Evolutionary conservation across 768 basidiomycete species (phyloP), one percentile per base, ranked within the genome.

Genomic region (Leccinum truebloodii): DNA sequence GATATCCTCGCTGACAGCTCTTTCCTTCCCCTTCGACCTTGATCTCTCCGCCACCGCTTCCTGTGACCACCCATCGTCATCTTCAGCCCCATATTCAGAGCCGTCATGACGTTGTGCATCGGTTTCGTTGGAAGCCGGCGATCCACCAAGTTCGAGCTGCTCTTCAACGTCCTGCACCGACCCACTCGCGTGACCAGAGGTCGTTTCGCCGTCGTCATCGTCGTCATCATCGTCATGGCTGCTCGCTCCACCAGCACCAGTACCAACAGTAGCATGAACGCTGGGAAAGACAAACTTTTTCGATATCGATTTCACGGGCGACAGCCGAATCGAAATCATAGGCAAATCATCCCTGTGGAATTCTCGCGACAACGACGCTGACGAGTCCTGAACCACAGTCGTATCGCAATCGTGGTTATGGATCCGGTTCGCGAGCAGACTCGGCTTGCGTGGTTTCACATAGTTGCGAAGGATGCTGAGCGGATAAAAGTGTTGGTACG

Each of bases 401-500:
- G 46, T 13, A 30, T 63, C 63, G 13, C 30, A 22, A 54, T 67
- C 49, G 32, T 39, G 48, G 10, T 57, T 59, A 18, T 55, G 61
- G 35, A 56, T 59, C 32, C 51, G 50, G 56, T 35, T 55, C 14
- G 57, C 44, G 30, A 69, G 58, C 18, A 69, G 61, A 51, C 65
- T 64, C 20, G 63, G 65, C 39, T 62, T 71, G 41, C 72, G 72
- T 4, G 67, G 62, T 34, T 70, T 68, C 26, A 61, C 53, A 46
- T 73, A 68, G 24, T 67, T 67, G 44, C 71, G 72, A 7, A 81
- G 75, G 44, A 75, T 58, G 16, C 60, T 68, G 48, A 81, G 69
- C 1, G 89, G 87, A 66, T 89, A 90, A 66, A 89, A 89, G 65
- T 89, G 81, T 69, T 90, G 88, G 57, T 75, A 83, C 0, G 87